phyloP scores from a whole-genome alignment of 2,329 filamentous ascomycete species.

The Septoria linicola region DNA sequence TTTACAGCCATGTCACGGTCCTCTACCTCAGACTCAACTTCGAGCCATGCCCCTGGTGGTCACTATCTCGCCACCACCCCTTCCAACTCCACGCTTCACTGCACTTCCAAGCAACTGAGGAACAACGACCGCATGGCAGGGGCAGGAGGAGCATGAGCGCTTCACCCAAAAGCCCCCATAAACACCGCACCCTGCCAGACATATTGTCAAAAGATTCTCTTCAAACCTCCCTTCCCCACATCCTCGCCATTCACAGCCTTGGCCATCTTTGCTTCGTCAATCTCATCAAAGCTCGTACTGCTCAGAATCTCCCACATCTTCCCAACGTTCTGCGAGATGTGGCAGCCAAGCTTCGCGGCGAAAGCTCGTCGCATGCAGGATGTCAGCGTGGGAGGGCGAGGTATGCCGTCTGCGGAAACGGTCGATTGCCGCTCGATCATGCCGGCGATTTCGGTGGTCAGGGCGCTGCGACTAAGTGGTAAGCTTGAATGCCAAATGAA shows the following conservation, averaged over 20 bases:
- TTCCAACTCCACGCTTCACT: too few relatives aligned
- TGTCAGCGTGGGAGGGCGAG: conserved; percentile 32
- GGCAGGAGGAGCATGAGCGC: not conserved
- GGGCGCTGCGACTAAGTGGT: conserved; percentile 20
- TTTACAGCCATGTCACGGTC: too few relatives aligned
- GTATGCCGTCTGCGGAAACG: conserved; percentile 19
- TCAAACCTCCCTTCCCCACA: conserved; percentile 16
- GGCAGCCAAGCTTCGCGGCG: conserved; percentile 26
- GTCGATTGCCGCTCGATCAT: conserved; percentile 32
- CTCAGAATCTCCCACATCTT: conserved; percentile 37
- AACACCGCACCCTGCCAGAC: conserved; percentile 8
- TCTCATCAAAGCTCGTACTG: conserved; percentile 29
- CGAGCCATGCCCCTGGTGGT: not conserved
- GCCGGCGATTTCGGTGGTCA: conserved; percentile 28
- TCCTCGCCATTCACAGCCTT: conserved; percentile 22
- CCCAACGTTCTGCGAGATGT: conserved; percentile 26
- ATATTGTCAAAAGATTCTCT: conserved; percentile 23
- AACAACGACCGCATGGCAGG: not conserved
- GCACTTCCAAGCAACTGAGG: too few relatives aligned
- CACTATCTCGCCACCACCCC: too few relatives aligned
- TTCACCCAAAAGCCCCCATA: conserved; percentile 3
- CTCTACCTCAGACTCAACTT: not conserved
- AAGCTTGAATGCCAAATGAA: not conserved
- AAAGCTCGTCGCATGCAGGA: conserved; percentile 33
- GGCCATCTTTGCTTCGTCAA: conserved; percentile 29